Evolutionary conservation across 768 basidiomycete genomes (phyloP).

Genomic region (Termitomyces sp.): DNA sequence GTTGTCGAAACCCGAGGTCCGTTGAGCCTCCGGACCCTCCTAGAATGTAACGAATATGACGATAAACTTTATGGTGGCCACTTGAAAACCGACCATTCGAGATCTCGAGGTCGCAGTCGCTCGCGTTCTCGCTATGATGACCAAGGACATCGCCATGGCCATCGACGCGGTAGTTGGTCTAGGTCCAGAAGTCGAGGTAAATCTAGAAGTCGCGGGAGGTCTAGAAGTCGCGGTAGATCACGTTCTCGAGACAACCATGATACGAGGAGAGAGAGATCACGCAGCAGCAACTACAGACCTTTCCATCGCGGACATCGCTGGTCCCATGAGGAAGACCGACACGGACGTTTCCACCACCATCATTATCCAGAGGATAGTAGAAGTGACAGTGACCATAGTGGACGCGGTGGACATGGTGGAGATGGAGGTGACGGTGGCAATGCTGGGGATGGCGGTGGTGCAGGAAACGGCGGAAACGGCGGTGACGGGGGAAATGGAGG

Average conservation of each 20-base stretch:
- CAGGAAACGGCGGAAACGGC: not conserved
- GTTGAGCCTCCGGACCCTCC: constrained; percentile 5
- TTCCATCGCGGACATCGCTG: not conserved
- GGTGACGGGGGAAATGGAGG: not conserved
- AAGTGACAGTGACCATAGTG: not conserved
- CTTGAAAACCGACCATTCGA: not conserved
- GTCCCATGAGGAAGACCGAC: not conserved
- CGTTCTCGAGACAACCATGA: not conserved
- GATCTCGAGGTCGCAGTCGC: constrained; percentile 1
- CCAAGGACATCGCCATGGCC: not conserved
- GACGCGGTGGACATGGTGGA: not conserved
- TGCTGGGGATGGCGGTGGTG: too few relatives aligned
- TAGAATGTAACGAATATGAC: constrained; percentile 8
- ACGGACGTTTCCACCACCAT: not conserved
- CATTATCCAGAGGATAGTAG: not conserved
- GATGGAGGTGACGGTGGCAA: not conserved
- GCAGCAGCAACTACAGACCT: not conserved
- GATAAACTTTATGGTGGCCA: not conserved
- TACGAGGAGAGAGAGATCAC: not conserved
- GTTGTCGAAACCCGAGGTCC: not conserved
- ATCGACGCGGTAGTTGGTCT: constrained; percentile 2
- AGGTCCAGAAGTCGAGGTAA: not conserved
- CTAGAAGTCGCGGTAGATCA: constrained; percentile 1
- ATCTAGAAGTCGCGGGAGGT: not conserved
- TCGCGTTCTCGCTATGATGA: not conserved